These are phyloP conservation scores for Diaporthe eres DNA, from an alignment of 2,329 filamentous ascomycete genomes.

Conservation along the genomic window DNA sequence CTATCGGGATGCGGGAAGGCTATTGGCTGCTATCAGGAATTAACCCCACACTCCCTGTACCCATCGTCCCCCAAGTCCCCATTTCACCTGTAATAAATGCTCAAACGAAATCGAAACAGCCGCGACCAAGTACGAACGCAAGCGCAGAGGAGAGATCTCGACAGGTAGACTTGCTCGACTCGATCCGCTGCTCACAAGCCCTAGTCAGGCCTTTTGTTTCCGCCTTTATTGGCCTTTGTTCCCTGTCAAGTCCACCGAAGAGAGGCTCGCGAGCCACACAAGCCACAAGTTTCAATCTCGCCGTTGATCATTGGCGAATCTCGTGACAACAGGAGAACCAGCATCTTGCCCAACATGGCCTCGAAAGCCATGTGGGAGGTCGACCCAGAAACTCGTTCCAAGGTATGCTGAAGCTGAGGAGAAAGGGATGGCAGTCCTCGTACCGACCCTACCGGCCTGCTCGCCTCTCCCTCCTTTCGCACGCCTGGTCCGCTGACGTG, in stretches of 20 bases:
- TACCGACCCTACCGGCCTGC: neutral
- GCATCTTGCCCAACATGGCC: conserved; percentile 60
- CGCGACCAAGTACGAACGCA: neutral
- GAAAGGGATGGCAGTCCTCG: neutral
- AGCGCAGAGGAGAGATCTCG: neutral
- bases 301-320: conserved; percentile 7
- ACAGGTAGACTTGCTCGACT: neutral
- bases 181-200: neutral
- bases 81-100: neutral
- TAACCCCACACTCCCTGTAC: conserved; percentile 24
- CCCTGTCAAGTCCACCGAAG: conserved; percentile 27
- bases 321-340: conserved; percentile 7
- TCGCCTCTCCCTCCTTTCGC: conserved; percentile 7
- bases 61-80: conserved; percentile 9
- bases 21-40: conserved; percentile 30
- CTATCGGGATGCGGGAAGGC: neutral
- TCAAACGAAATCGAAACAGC: conserved; percentile 28
- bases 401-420: conserved; percentile 67
- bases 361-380: conserved; percentile 97
- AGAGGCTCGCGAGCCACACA: conserved; percentile 38
- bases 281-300: conserved; percentile 14
- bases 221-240: neutral
- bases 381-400: conserved; percentile 95
- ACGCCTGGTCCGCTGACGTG: conserved; percentile 25
- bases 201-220: too few species aligned